Conservation (phyloP, 169 alveolate species). For the Theileria sp. region DNA sequence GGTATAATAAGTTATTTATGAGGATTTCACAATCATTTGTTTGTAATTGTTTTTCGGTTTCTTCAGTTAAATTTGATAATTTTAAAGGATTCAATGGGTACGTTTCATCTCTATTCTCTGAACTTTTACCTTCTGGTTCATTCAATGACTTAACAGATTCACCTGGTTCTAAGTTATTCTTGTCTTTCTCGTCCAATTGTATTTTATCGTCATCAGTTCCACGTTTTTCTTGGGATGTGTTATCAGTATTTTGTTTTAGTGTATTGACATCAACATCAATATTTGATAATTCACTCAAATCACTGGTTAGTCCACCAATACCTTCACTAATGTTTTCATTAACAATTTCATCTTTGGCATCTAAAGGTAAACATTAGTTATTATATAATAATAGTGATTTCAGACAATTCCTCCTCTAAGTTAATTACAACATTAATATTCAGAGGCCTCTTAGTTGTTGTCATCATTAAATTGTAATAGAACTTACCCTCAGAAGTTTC, state of each 20-base stretch:
- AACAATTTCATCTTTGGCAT: not conserved
- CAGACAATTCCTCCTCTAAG: constrained; percentile 57
- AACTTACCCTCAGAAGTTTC: not conserved
- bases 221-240: not conserved
- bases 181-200: not conserved
- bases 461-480: constrained; percentile 33
- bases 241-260: not conserved
- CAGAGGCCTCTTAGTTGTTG: constrained; percentile 62
- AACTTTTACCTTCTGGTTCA: not conserved
- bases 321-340: not conserved
- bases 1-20: not conserved
- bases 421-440: constrained; percentile 25
- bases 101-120: not conserved
- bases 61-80: not conserved
- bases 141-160: not conserved
- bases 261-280: not conserved
- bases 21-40: not conserved
- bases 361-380: not conserved
- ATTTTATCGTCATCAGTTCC: not conserved
- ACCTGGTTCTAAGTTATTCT: not conserved
- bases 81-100: not conserved
- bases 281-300: not conserved
- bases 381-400: constrained; percentile 7
- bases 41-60: not conserved
- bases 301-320: not conserved